Evolutionary conservation across 306 rosid genomes (phyloP).

Genomic region (Styphnolobium japonicum): DNA sequence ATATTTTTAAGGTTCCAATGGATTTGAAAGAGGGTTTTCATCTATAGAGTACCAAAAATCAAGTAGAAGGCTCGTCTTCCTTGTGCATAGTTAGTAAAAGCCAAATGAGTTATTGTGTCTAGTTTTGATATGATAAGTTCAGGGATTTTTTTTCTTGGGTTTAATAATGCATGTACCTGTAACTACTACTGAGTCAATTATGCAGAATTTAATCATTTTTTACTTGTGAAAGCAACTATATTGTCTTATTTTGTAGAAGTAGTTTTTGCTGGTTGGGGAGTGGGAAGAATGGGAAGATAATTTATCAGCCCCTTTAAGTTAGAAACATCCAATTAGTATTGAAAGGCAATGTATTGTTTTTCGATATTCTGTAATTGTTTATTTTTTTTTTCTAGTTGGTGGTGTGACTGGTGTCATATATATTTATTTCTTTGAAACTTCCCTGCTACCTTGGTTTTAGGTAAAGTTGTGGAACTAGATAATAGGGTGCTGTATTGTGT

Average conservation of each 20-base stretch:
- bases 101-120: background rate
- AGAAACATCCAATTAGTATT: background rate
- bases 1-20: background rate
- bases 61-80: background rate
- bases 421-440: conserved; percentile 3
- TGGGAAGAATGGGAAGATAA: background rate
- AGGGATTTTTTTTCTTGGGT: background rate
- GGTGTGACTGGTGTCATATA: background rate
- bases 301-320: background rate
- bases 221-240: background rate
- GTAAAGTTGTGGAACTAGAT: background rate
- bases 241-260: background rate
- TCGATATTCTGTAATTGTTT: background rate
- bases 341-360: background rate
- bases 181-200: background rate
- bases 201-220: background rate
- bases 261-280: background rate
- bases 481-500: background rate
- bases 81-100: background rate
- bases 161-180: background rate
- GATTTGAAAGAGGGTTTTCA: background rate
- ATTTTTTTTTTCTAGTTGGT: background rate
- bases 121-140: background rate
- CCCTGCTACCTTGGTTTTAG: background rate
- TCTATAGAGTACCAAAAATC: background rate